A percentile compares a stretch with the other conserved stretches of the same genome.
Evolutionary conservation across 371 early-diverging fungal species (phyloP).

Genomic region (Mucor piriformis): DNA sequence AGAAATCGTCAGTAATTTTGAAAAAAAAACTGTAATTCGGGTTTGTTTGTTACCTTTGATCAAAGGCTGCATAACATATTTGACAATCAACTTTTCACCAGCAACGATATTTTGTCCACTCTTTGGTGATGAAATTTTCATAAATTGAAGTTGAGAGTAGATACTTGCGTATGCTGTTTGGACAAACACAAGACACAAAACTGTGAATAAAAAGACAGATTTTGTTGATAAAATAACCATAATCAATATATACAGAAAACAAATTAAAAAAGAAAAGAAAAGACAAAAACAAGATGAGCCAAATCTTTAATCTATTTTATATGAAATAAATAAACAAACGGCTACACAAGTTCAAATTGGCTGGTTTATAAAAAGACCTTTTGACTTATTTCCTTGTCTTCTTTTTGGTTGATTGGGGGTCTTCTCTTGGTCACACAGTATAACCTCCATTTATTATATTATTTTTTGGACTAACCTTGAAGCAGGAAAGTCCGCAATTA

Average conservation of each 20-base stretch:
- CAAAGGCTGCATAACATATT: conserved; percentile 56
- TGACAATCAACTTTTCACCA: conserved; percentile 36
- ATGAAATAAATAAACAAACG: neutral
- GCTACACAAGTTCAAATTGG: conserved; percentile 23
- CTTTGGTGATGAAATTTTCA: conserved; percentile 49
- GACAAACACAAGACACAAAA: conserved; percentile 16
- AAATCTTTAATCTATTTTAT: neutral
- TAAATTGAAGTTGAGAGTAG: conserved; percentile 52
- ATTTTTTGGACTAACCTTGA: neutral
- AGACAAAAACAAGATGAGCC: neutral
- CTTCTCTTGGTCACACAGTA: conserved; percentile 11
- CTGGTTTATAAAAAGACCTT: conserved; percentile 11
- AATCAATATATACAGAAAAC: neutral
- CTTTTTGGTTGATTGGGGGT: conserved; percentile 27
- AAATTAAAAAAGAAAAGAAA: conserved; percentile 2
- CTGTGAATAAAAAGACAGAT: conserved; percentile 17
- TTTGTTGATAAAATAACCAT: conserved; percentile 14
- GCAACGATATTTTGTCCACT: conserved; percentile 41
- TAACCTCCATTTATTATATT: conserved; percentile 4
- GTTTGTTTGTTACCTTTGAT: conserved; percentile 30
- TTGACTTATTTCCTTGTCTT: conserved; percentile 13
- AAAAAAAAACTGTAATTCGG: too few species aligned
- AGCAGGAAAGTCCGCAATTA: conserved; percentile 9
- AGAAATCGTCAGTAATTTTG: neutral
- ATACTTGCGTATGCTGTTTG: conserved; percentile 37